These are phyloP conservation scores for Cryphonectria carpinicola DNA, from an alignment of 2,329 filamentous ascomycete species.

Conservation along the genomic window DNA sequence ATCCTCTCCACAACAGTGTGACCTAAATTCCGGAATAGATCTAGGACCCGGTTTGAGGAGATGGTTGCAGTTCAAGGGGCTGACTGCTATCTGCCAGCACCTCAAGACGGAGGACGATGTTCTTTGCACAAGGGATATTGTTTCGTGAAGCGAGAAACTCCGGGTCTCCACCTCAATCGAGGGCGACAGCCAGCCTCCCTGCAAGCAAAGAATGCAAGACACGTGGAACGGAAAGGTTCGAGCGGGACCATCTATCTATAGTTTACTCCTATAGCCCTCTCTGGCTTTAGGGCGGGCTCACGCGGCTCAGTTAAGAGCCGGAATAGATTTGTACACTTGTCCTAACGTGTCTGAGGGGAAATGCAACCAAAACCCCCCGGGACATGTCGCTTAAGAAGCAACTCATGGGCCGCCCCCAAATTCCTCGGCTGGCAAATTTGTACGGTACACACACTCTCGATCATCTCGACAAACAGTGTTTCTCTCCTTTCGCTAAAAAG, in stretches of 20 bases:
- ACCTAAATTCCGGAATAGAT: neutral
- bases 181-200: neutral
- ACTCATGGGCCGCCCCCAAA: neutral
- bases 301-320: too few relatives aligned
- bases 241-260: too few relatives aligned
- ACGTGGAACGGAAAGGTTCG: neutral
- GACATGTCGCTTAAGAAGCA: neutral
- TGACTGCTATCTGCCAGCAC: too few relatives aligned
- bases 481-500: constrained; percentile 1
- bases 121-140: too few relatives aligned
- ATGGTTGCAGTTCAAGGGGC: too few relatives aligned
- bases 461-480: neutral
- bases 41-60: neutral
- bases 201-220: neutral
- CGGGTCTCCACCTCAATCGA: neutral
- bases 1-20: neutral
- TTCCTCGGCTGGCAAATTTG: neutral
- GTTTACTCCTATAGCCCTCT: neutral
- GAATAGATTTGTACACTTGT: neutral
- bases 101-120: too few relatives aligned
- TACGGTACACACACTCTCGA: neutral
- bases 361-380: neutral
- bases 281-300: neutral
- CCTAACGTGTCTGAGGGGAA: neutral
- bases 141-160: neutral